Base-by-base conservation (phyloP, 768 basidiomycete species). In the Serendipita indica region DNA sequence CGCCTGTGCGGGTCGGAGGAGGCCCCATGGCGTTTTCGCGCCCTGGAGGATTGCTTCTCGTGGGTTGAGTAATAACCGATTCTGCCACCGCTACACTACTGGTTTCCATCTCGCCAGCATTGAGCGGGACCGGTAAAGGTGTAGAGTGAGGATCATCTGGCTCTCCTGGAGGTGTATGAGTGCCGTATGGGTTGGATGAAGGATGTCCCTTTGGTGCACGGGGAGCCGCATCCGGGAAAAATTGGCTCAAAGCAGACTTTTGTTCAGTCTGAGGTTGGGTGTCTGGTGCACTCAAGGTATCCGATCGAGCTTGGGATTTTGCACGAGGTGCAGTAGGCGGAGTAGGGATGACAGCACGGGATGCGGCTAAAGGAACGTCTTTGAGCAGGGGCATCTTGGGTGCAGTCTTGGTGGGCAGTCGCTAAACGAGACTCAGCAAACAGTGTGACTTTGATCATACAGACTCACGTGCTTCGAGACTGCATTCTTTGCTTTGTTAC, bases 181-280 rank as follows among this genome's bases (percentile, higher is more conserved):
- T n/a, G 20, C 20, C 12, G 33, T 20, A 18, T 10, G 35, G 35
- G 35, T 37, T 37, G 35, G 35, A 37, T 37, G 35, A 18, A 37
- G 35, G 18, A 37, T n/a, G 41, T 43, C 6, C 7, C 41, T 37
- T 37, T 37, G 7, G 18, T 7, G 41, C 0, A 43, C 18, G 41
- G 41, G 41, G 7, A 43, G 41, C 41, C 41, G 41, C 41, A 30
- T 39, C 58, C 14, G 35, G 33, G 59, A 60, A 60, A 18, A 54
- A 54, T 10, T 54, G 49, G 30, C 49, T 54, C 25, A 54, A 43
- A 6, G 41, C 18, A 25, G 41, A 43, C 6, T 43, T n/a, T 43
- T 6, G 41, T n/a, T 43, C 27, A n/a, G n/a, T n/a, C n/a, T n/a
- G n/a, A n/a, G n/a, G n/a, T n/a, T n/a, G n/a, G n/a, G n/a, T n/a